These are phyloP conservation scores for Coleophoma cylindrospora DNA, from an alignment of 2,329 filamentous ascomycete genomes.

Conservation along the genomic window DNA sequence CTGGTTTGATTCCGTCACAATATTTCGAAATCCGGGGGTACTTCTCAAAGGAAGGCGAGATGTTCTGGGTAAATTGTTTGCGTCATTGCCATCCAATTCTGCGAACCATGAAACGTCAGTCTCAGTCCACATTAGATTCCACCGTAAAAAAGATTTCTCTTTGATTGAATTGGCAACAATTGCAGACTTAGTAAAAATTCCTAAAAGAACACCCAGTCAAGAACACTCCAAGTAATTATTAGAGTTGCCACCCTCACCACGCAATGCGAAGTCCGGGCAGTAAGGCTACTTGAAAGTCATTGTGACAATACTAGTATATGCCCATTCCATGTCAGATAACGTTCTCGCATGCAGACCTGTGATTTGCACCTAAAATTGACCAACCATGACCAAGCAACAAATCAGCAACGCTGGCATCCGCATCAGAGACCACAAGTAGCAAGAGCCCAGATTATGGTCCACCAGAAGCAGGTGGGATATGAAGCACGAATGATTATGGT, in stretches of 20 bases:
- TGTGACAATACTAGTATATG: slow-evolving; percentile 16
- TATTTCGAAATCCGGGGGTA: slow-evolving; percentile 2
- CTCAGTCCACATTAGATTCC: slow-evolving; percentile 27
- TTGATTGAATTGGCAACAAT: slow-evolving; percentile 30
- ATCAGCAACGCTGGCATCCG: slow-evolving; percentile 33
- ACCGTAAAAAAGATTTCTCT: slow-evolving; percentile 11
- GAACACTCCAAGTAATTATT: slow-evolving; percentile 17
- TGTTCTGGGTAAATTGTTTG: slow-evolving; percentile 8
- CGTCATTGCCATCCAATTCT: slow-evolving; percentile 12
- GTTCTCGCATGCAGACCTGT: slow-evolving; percentile 43
- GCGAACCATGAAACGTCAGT: slow-evolving; percentile 25
- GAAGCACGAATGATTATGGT: neutral
- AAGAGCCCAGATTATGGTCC: neutral
- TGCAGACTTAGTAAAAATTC: slow-evolving; percentile 18
- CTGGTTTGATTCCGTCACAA: too few relatives aligned
- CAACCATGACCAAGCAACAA: slow-evolving; percentile 29
- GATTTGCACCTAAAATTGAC: slow-evolving; percentile 22
- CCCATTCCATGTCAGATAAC: slow-evolving; percentile 39
- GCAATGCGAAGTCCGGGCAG: slow-evolving; percentile 19
- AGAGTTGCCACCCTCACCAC: slow-evolving; percentile 21
- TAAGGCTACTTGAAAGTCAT: slow-evolving; percentile 13
- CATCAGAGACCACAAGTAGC: slow-evolving; percentile 16
- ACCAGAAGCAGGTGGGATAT: neutral
- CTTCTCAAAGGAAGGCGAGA: slow-evolving; percentile 8
- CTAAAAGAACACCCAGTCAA: slow-evolving; percentile 13